Conservation (phyloP, 1,284 basidiomycete species). For the Ganoderma boninense region DNA sequence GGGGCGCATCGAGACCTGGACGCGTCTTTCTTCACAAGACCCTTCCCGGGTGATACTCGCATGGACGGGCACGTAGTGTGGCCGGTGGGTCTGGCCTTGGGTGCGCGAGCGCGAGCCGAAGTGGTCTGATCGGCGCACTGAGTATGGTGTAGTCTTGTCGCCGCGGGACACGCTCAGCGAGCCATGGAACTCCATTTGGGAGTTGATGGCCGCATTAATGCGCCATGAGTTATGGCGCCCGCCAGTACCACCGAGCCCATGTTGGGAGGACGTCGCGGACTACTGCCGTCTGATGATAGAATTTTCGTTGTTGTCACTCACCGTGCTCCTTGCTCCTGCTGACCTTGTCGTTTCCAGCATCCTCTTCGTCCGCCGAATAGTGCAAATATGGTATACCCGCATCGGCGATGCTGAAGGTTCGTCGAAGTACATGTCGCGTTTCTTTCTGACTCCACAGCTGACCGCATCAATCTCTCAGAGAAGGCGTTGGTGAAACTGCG, state of each 20-base stretch:
- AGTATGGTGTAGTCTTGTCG: not conserved
- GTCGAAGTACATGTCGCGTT: conserved; percentile 28
- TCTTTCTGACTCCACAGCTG: not conserved
- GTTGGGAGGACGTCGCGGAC: not conserved
- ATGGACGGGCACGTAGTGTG: not conserved
- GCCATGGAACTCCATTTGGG: not conserved
- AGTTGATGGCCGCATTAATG: not conserved
- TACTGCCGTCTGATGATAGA: not conserved
- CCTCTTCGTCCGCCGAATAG: conserved; percentile 82
- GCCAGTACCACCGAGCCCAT: not conserved
- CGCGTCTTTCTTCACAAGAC: not conserved
- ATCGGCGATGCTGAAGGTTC: conserved; percentile 89
- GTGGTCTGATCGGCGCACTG: not conserved
- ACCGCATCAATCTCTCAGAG: conserved; percentile 57
- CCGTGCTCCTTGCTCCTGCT: not conserved
- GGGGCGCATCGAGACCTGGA: not conserved
- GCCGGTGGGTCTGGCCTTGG: not conserved
- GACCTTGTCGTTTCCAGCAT: conserved; percentile 59
- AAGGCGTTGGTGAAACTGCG: conserved; percentile 80
- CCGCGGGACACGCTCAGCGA: not conserved
- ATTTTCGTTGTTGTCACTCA: not conserved
- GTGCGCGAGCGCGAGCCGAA: not conserved
- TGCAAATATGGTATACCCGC: conserved; percentile 88
- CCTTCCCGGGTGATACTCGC: not conserved
- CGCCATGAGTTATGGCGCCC: not conserved